Base-by-base conservation (phyloP, 1,284 basidiomycete species). In the Cryptococcus floricola region DNA sequence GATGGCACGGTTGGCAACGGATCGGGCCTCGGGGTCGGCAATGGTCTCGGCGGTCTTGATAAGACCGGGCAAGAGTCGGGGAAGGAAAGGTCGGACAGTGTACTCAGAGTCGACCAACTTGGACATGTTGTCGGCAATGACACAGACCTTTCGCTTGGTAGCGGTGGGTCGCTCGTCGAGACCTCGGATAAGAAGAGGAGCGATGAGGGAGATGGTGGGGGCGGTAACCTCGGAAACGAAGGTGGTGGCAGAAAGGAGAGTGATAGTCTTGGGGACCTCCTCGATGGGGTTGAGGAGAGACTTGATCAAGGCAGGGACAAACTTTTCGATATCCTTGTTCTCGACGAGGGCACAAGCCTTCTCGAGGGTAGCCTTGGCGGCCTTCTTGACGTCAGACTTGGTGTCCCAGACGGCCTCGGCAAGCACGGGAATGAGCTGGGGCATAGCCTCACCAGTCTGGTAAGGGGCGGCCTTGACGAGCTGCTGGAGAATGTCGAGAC, bases 161-260 rank as follows among this genome's bases (percentile, higher is more conserved):
- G 93, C 87, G 61, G 93, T 97, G 61, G 89, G 84, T 81, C 95
- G 94, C 84, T 97, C 93, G 66, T 80, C 84, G 65, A 98, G 85
- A 86, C 96, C 96, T 84, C 96, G 92, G 62, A 89, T 85, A 61
- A 99, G 84, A 46, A 99, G 87, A 70, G 95, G 96, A 59, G 95
- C 95, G 91, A 98, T 98, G 68, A 99, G 87, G 67, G 96, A 97
- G 69, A 99, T 88, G 65, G 96, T 98, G 61, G 96, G 87, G 62
- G 95, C 94, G 78, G 98, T 96, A 81, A 99, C 96, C 84, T 98
- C 96, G 62, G 94, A 92, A 87, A 99, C 96, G 87, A 98, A 98
- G 78, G 96, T 98, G 80, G 96, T 98, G 59, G 96, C 88, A 78
- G 94, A 94, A 79, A 98, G 92, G 79, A 97, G 88, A 74, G 85